Percentiles rank a stretch among this genome's conserved stretches.
Conservation (phyloP, 148 eudicot genomes). For the Nyssa sinensis region DNA sequence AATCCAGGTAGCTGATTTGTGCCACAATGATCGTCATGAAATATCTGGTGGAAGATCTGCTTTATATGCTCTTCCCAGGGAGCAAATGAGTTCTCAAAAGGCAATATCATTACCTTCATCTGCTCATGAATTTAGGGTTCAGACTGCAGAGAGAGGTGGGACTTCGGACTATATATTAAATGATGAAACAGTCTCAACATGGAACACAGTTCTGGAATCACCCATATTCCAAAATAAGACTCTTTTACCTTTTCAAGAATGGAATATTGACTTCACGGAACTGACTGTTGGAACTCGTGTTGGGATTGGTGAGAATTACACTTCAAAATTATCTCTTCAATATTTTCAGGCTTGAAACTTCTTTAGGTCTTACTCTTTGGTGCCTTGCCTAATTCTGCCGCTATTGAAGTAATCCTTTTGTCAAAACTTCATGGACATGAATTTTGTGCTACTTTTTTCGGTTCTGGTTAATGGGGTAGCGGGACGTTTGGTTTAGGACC, state of each 20-base stretch:
- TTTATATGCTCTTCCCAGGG: constrained; percentile 49
- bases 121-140: constrained; percentile 70
- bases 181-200: constrained; percentile 67
- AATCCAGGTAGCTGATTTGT: constrained; percentile 53
- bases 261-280: constrained; percentile 94
- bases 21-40: constrained; percentile 49
- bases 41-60: constrained; percentile 51
- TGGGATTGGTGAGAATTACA: constrained; percentile 74
- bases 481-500: too few relatives aligned
- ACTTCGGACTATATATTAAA: constrained; percentile 31
- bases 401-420: too few relatives aligned
- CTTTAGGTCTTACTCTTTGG: neutral
- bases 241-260: constrained; percentile 82
- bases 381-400: too few relatives aligned
- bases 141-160: constrained; percentile 47
- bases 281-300: constrained; percentile 95
- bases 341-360: neutral
- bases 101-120: constrained; percentile 94
- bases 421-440: too few relatives aligned
- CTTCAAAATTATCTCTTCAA: neutral
- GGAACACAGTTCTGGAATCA: constrained; percentile 77
- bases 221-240: constrained; percentile 71
- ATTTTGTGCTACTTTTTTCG: too few relatives aligned
- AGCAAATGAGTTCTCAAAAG: constrained; percentile 63
- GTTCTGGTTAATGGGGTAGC: too few relatives aligned